Percentiles rank a stretch among this genome's conserved stretches.
These are phyloP conservation scores for Sugiyamaella qingdaonensis DNA, from an alignment of 805 yeast species.

Conservation along the genomic window DNA sequence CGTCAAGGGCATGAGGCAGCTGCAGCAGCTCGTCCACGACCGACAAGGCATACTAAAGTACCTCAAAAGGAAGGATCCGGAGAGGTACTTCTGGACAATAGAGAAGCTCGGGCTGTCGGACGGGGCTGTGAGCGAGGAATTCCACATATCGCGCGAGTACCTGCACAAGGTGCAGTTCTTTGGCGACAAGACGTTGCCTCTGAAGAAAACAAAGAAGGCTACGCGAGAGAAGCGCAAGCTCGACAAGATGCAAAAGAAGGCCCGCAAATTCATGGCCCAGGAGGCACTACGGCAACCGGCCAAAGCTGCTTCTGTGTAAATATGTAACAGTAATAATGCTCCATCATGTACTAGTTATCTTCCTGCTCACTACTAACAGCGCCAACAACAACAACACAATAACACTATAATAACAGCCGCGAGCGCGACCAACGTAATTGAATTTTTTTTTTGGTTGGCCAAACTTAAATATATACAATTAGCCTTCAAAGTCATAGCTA, in stretches of 20 bases:
- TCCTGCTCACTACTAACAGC: too few relatives aligned
- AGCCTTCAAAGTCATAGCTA: neutral
- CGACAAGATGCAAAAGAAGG: constrained; percentile 20
- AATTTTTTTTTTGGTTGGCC: too few relatives aligned
- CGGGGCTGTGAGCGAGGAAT: constrained; percentile 70
- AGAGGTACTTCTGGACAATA: constrained; percentile 79
- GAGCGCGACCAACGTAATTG: neutral
- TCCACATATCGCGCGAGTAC: constrained; percentile 39
- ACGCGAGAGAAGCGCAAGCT: constrained; percentile 17
- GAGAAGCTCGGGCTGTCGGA: constrained; percentile 86
- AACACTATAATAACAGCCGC: too few relatives aligned
- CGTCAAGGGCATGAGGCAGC: constrained; percentile 57
- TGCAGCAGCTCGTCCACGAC: constrained; percentile 81
- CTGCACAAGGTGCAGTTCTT: constrained; percentile 34
- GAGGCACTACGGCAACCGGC: constrained; percentile 2
- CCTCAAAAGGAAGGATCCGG: constrained; percentile 73
- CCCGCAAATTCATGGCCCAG: constrained; percentile 19
- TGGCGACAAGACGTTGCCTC: constrained; percentile 35
- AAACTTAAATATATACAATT: neutral
- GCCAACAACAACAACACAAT: too few relatives aligned
- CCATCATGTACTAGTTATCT: too few relatives aligned
- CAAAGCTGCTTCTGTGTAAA: neutral
- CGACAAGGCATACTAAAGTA: constrained; percentile 82
- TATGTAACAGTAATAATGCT: neutral
- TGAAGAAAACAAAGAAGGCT: constrained; percentile 23